Conservation (phyloP, 2,329 filamentous ascomycete species). For the Coniochaeta hoffmannii region DNA sequence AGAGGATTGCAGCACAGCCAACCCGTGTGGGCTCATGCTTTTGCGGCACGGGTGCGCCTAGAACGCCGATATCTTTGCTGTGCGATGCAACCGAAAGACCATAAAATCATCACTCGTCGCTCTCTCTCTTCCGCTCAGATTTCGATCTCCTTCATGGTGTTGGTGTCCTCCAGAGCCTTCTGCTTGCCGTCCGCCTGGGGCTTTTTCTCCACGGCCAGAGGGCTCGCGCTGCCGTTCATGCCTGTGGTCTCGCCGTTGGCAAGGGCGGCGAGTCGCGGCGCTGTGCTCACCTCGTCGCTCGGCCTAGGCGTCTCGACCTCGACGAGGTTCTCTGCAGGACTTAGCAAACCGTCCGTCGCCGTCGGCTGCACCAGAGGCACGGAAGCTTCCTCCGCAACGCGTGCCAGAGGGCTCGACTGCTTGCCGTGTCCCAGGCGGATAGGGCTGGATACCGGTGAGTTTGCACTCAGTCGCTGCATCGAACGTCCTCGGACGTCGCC, state of each 20-base stretch:
- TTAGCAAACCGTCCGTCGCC: constrained; percentile 27
- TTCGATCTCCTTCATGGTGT: constrained; percentile 55
- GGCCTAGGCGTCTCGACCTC: constrained; percentile 47
- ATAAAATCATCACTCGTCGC: constrained; percentile 10
- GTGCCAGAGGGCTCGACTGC: constrained; percentile 58
- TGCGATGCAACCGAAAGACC: background rate
- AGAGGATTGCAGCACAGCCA: background rate
- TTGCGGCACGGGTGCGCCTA: background rate
- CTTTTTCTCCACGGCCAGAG: constrained; percentile 30
- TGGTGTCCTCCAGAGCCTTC: constrained; percentile 37
- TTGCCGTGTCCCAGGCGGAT: constrained; percentile 60
- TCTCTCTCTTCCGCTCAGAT: constrained; percentile 32
- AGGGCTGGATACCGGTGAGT: constrained; percentile 56
- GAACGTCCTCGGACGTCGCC: constrained; percentile 61
- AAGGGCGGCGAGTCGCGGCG: constrained; percentile 23
- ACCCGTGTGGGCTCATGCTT: background rate
- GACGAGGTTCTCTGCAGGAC: constrained; percentile 40
- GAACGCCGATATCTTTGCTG: constrained; percentile 1
- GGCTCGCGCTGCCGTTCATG: constrained; percentile 12
- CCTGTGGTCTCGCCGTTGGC: constrained; percentile 18
- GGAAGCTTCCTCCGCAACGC: constrained; percentile 61
- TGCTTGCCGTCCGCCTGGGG: constrained; percentile 36
- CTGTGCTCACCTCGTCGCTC: constrained; percentile 33
- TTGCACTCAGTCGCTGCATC: constrained; percentile 60
- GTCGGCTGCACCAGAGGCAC: constrained; percentile 7